Conservation (phyloP, 768 basidiomycete genomes). For the Mycena maculata region DNA sequence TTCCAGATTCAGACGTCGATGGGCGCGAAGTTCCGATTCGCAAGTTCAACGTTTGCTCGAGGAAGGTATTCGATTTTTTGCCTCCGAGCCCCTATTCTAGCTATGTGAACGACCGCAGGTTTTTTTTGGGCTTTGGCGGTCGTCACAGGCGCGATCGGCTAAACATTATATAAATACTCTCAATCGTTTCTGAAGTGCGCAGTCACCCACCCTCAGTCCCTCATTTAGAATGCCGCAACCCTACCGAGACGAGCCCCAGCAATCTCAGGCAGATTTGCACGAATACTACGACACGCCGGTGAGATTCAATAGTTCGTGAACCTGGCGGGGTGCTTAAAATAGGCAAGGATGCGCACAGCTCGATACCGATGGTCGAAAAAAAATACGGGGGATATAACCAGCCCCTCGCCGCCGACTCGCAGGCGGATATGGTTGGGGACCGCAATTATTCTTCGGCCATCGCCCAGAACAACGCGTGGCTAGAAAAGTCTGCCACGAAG, state of each 20-base stretch:
- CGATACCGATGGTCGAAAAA: constrained; percentile 17
- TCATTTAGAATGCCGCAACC: constrained; percentile 3
- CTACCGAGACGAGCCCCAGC: constrained; percentile 6
- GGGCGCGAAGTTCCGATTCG: no score
- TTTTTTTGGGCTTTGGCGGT: no score
- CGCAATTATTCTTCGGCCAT: background rate
- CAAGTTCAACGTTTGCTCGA: no score
- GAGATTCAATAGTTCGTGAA: background rate
- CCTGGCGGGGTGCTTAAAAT: background rate
- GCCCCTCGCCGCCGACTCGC: constrained; percentile 11
- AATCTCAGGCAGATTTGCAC: constrained; percentile 25
- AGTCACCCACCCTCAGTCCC: background rate
- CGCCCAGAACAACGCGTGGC: constrained; percentile 17
- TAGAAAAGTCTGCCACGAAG: constrained; percentile 1
- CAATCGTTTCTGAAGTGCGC: background rate
- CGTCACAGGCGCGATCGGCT: no score
- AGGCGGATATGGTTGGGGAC: constrained; percentile 2
- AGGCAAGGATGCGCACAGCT: background rate
- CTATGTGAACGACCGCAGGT: no score
- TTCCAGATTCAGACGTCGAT: no score
- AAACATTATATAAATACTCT: no score
- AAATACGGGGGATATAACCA: constrained; percentile 12
- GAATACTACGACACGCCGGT: constrained; percentile 27
- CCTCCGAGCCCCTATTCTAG: no score
- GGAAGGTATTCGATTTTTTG: no score